Evolutionary conservation across 2,329 filamentous ascomycete species (phyloP).

Genomic region (Fusarium tupiense): DNA sequence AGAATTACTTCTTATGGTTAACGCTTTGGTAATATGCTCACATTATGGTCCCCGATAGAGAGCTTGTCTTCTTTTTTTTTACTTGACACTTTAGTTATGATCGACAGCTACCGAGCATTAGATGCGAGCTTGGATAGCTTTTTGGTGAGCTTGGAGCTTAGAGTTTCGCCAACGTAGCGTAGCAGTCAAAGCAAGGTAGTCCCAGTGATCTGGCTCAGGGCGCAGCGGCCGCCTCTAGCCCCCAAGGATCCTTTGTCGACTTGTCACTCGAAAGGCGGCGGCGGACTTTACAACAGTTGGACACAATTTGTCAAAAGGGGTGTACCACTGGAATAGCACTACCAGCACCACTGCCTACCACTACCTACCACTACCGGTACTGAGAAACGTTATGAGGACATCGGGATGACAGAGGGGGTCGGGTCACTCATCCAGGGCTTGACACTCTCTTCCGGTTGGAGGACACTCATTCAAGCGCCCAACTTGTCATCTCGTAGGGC

Average conservation of each 20-base stretch:
- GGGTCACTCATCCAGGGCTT: background rate
- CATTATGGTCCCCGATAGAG: background rate
- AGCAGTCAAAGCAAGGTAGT: slow-evolving; percentile 4
- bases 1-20: background rate
- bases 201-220: slow-evolving; percentile 38
- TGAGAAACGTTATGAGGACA: background rate
- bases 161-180: background rate
- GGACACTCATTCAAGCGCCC: slow-evolving; percentile 17
- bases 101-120: slow-evolving; percentile 16
- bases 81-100: background rate
- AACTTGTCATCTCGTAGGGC: slow-evolving; percentile 22
- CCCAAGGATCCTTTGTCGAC: slow-evolving; percentile 27
- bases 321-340: background rate
- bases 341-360: background rate
- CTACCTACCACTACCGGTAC: background rate
- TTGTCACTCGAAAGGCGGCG: slow-evolving; percentile 17
- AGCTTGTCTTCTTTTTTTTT: background rate
- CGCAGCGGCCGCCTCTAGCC: slow-evolving; percentile 27
- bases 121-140: background rate
- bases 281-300: background rate
- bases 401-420: background rate
- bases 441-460: slow-evolving; percentile 12
- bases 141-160: slow-evolving; percentile 5
- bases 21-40: background rate
- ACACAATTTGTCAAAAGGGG: slow-evolving; percentile 18